A percentile compares a stretch with the other conserved stretches of the same genome.
These are phyloP conservation scores for Neofusicoccum sp. DNA, from an alignment of 2,329 filamentous ascomycete genomes.

Conservation along the genomic window DNA sequence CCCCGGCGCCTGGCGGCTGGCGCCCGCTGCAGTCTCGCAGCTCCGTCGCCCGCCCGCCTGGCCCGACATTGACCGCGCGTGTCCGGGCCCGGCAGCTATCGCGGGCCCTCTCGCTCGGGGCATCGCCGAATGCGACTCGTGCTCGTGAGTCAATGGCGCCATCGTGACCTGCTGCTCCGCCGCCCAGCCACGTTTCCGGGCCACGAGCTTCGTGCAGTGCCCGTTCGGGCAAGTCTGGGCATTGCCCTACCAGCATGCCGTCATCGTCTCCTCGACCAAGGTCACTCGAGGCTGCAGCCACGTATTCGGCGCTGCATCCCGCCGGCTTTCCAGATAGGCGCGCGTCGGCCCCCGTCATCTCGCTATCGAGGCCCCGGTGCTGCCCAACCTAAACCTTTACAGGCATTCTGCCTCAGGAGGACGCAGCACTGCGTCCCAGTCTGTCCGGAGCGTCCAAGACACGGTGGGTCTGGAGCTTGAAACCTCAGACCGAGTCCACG, in stretches of 20 bases:
- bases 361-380: neutral
- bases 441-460: neutral
- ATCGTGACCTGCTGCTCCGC: constrained; percentile 5
- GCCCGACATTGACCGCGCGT: neutral
- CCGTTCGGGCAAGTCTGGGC: neutral
- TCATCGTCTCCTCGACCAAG: neutral
- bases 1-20: neutral
- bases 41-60: neutral
- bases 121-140: neutral
- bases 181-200: neutral
- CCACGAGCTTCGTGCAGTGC: neutral
- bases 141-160: neutral
- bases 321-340: neutral
- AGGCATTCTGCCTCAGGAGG: neutral
- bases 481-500: neutral
- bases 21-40: neutral
- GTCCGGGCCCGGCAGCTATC: neutral
- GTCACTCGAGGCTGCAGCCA: neutral
- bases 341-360: constrained; percentile 9
- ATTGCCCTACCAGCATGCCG: neutral
- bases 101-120: neutral
- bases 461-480: neutral
- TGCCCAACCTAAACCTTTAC: constrained; percentile 9
- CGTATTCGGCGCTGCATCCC: neutral
- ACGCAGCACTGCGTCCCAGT: neutral